Evolutionary conservation across 768 basidiomycete species (phyloP).

Genomic region (Leucogyrophana mollusca): DNA sequence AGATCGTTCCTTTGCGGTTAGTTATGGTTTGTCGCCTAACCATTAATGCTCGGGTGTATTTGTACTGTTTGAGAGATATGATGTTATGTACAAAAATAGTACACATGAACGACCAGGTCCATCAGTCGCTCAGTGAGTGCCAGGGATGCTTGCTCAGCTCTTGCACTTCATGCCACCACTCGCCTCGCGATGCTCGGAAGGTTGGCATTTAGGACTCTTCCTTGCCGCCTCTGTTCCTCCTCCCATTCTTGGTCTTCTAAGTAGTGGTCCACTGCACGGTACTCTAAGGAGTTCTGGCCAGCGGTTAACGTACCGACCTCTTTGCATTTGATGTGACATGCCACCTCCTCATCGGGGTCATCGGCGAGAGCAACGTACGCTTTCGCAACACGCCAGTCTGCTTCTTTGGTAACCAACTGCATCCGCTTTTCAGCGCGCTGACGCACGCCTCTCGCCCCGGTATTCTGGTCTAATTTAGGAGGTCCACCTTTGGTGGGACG

Average conservation of each 20-base stretch:
- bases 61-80: no score
- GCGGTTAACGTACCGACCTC: slow-evolving; percentile 10
- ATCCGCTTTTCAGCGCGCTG: slow-evolving; percentile 61
- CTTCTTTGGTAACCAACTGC: slow-evolving; percentile 67
- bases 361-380: slow-evolving; percentile 72
- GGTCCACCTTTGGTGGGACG: slow-evolving; percentile 18
- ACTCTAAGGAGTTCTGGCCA: slow-evolving; percentile 34
- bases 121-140: no score
- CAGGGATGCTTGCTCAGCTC: no score
- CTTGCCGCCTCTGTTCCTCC: slow-evolving; percentile 23
- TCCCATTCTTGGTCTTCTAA: slow-evolving; percentile 76
- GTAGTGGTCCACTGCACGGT: slow-evolving; percentile 55
- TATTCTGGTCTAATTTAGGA: slow-evolving; percentile 29
- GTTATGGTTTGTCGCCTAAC: no score
- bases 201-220: no score
- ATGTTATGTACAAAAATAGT: no score
- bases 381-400: slow-evolving; percentile 63
- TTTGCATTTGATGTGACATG: slow-evolving; percentile 24
- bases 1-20: no score
- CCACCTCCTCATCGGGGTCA: slow-evolving; percentile 20
- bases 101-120: no score
- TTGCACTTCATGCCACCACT: no score
- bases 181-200: no score
- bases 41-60: no score
- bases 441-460: slow-evolving; percentile 42